These are phyloP conservation scores for Boletus bicolor DNA, from an alignment of 768 basidiomycete genomes.

Conservation along the genomic window DNA sequence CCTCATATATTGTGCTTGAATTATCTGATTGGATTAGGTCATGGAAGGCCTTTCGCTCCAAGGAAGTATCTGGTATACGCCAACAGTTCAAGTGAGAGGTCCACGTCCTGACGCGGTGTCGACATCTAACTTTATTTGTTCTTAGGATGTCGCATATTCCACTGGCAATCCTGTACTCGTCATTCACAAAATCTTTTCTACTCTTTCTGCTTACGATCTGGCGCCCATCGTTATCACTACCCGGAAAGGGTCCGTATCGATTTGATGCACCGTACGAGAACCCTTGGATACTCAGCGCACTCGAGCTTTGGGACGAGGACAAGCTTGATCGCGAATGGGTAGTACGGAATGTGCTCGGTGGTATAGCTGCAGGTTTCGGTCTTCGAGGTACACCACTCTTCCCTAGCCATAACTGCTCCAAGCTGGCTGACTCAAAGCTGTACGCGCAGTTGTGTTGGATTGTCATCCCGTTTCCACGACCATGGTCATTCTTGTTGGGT, in stretches of 20 bases:
- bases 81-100: conserved; percentile 56
- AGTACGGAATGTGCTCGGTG: conserved; percentile 77
- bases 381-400: conserved; percentile 56
- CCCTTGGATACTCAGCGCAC: conserved; percentile 37
- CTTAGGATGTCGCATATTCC: conserved; percentile 69
- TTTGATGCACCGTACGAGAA: conserved; percentile 30
- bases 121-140: background rate
- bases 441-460: conserved; percentile 64
- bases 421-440: background rate
- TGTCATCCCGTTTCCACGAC: conserved; percentile 72
- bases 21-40: conserved; percentile 36
- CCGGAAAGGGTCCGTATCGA: conserved; percentile 19
- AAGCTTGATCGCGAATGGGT: conserved; percentile 80
- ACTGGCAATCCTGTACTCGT: conserved; percentile 79
- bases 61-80: conserved; percentile 47
- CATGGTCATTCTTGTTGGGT: conserved; percentile 69
- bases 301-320: conserved; percentile 66
- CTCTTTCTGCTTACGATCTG: conserved; percentile 81
- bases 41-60: conserved; percentile 19
- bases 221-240: conserved; percentile 45
- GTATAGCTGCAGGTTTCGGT: conserved; percentile 85
- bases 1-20: conserved; percentile 52
- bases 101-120: too few relatives aligned
- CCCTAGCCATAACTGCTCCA: background rate
- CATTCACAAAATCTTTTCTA: conserved; percentile 78